Evolutionary conservation across 805 yeast genomes (phyloP).

Genomic region (Cyberlindnera americana): DNA sequence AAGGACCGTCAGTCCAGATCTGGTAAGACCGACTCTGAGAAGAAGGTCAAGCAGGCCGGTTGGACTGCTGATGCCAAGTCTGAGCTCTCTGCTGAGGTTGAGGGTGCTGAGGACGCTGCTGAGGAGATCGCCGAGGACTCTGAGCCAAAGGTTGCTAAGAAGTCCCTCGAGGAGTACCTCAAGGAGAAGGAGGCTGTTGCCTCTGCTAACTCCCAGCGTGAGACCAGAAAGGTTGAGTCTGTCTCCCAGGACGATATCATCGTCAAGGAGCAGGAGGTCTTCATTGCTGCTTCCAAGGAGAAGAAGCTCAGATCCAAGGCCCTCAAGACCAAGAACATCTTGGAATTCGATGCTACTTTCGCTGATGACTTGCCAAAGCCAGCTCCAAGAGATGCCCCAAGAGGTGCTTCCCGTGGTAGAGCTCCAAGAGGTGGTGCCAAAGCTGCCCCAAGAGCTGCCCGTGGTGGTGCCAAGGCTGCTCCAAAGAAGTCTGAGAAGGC

Average conservation of each 20-base stretch:
- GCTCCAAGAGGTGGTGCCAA: conserved; percentile 34
- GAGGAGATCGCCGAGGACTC: conserved; percentile 40
- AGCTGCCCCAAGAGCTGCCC: conserved; percentile 24
- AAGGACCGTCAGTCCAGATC: conserved; percentile 84
- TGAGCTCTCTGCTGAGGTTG: conserved; percentile 66
- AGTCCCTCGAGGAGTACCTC: conserved; percentile 85
- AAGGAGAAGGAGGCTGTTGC: conserved; percentile 62
- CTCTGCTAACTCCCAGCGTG: conserved; percentile 43
- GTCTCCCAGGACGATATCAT: conserved; percentile 52
- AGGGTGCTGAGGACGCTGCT: conserved; percentile 48
- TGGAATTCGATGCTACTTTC: conserved; percentile 72
- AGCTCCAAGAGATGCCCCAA: conserved; percentile 31
- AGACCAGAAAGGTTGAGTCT: conserved; percentile 36
- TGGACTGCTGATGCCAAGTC: conserved; percentile 81
- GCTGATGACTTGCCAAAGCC: conserved; percentile 49
- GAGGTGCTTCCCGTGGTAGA: conserved; percentile 25
- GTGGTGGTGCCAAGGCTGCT: conserved; percentile 17
- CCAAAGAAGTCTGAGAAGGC: conserved; percentile 32
- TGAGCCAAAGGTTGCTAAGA: conserved; percentile 48
- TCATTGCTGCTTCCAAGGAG: conserved; percentile 54
- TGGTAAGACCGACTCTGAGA: conserved; percentile 79
- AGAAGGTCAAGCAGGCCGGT: conserved; percentile 72
- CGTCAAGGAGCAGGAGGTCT: conserved; percentile 61
- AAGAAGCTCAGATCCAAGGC: conserved; percentile 72
- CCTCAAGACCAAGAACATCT: conserved; percentile 73